Evolutionary conservation across 2,329 filamentous ascomycete genomes (phyloP).

Genomic region (Diaporthe sp.): DNA sequence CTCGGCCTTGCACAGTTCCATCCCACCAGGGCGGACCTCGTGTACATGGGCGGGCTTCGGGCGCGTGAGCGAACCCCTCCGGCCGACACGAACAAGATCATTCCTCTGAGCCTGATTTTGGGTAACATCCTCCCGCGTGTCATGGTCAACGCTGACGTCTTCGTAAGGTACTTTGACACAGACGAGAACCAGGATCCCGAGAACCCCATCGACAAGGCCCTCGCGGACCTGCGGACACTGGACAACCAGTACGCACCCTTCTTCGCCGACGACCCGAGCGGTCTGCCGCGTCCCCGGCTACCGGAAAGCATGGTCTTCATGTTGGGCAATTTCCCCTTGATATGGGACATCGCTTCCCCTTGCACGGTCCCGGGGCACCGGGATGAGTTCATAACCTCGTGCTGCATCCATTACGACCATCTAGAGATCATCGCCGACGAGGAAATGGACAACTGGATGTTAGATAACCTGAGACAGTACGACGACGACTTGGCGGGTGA

Average conservation of each 20-base stretch:
- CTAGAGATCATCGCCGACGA: neutral
- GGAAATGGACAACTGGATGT: neutral
- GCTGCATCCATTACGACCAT: neutral
- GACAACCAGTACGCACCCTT: neutral
- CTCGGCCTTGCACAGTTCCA: neutral
- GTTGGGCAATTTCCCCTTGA: neutral
- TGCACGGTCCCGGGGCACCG: neutral
- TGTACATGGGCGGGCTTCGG: neutral
- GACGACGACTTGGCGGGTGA: neutral
- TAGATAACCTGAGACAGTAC: neutral
- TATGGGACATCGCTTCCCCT: neutral
- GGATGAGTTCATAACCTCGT: neutral
- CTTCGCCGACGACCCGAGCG: neutral
- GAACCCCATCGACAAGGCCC: neutral
- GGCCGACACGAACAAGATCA: neutral
- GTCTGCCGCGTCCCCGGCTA: neutral
- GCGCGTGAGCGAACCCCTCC: accelerated
- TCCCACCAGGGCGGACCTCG: neutral
- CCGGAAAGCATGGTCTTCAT: neutral
- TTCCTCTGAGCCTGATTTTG: neutral
- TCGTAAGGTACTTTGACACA: neutral
- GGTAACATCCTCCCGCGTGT: neutral
- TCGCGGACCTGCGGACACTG: neutral
- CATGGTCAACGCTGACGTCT: neutral
- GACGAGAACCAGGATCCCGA: neutral